Evolutionary conservation across 1,284 basidiomycete species (phyloP).

Genomic region (Inonotus hispidus): DNA sequence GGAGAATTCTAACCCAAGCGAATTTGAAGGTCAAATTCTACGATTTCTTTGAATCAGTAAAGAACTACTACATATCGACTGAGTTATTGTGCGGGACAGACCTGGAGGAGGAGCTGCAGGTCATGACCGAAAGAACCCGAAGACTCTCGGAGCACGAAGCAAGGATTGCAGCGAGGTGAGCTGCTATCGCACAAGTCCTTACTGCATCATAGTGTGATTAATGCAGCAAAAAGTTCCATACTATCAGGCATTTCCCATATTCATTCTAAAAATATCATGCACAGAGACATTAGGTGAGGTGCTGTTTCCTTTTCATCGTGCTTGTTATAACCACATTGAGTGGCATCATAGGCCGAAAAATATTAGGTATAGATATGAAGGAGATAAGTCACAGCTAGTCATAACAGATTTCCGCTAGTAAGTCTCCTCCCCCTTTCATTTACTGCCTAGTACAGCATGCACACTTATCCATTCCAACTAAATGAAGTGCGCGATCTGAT

Average conservation of each 20-base stretch:
- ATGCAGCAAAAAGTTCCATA: background rate
- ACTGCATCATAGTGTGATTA: background rate
- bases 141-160: background rate
- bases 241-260: background rate
- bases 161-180: background rate
- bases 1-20: background rate
- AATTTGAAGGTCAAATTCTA: background rate
- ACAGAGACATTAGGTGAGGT: slow-evolving; percentile 3
- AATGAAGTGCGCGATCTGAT: background rate
- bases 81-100: background rate
- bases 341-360: background rate
- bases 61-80: background rate
- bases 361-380: background rate
- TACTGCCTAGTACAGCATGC: background rate
- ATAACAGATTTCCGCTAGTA: slow-evolving; percentile 1
- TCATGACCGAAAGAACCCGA: too few relatives aligned
- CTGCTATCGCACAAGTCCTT: background rate
- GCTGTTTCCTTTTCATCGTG: background rate
- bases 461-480: background rate
- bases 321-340: background rate
- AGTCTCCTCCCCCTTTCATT: background rate
- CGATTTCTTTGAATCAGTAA: slow-evolving; percentile 2
- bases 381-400: background rate
- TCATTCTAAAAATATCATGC: background rate
- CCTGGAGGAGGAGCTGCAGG: background rate